Evolutionary conservation across 768 basidiomycete genomes (phyloP), one percentile per base, ranked within the genome.

Genomic region (Rhodocollybia butyracea): DNA sequence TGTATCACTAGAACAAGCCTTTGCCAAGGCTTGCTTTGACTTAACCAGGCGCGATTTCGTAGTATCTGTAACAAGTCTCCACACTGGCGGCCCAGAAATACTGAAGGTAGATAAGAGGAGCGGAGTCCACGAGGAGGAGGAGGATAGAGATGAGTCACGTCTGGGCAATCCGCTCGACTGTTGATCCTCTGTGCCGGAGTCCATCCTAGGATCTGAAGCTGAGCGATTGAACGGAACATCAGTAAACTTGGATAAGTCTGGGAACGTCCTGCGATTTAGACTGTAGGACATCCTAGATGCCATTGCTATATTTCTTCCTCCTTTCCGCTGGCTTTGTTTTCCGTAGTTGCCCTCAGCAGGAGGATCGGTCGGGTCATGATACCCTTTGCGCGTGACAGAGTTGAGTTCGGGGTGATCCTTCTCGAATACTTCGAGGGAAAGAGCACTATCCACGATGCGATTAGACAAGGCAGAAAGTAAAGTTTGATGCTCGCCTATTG

Each of bases 401-500:
- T 51, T 12, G 10, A 42, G 15, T 19, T 40, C 19, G 11, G 39
- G 40, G 31, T 53, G 51, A 15, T 53, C 26, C 7, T 43, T 40
- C 19, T 53, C 29, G 27, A 53, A 53, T 13, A 42, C 11, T 21
- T 53, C 51, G 24, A 53, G 41, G n/a, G 30, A 27, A 5, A 53
- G n/a, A 26, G 24, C 40, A 53, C 51, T 53, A 21, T 5, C 0
- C 32, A 21, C 15, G 30, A 7, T 13, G 13, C 11, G 32, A 26
- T 8, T 11, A 3, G 13, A 36, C 7, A 22, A 34, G 34, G 31
- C 3, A 19, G 7, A 46, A 12, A 8, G 19, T 34, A 27, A 53
- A 31, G 8, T 17, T n/a, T n/a, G n/a, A n/a, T n/a, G n/a, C n/a
- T n/a, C n/a, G 86, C 88, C 88, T 89, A 58, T 85, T 86, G 13